A percentile compares a stretch with the other conserved stretches of the same genome.
Evolutionary conservation across 345 rosid genomes (phyloP).

Genomic region (Aurinia saxatilis): DNA sequence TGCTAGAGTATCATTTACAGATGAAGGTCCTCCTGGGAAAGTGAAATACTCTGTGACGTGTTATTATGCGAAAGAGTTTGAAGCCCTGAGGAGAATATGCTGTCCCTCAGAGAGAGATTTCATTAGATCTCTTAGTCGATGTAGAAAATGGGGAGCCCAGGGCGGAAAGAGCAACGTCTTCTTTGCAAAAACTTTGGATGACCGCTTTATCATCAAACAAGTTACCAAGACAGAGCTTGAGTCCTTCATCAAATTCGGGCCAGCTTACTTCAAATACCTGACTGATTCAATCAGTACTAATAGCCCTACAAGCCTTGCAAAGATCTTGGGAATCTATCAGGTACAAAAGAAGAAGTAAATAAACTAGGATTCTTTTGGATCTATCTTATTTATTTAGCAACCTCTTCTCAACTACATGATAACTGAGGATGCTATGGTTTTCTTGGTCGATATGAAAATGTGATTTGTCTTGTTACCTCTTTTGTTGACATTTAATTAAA

Average conservation of each 20-base stretch:
- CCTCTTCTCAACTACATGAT: background rate
- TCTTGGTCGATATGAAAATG: background rate
- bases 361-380: background rate
- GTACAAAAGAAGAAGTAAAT: slow-evolving; percentile 30
- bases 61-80: slow-evolving; percentile 79
- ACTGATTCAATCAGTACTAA: slow-evolving; percentile 64
- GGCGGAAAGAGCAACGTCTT: slow-evolving; percentile 99
- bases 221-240: slow-evolving; percentile 96
- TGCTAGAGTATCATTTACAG: slow-evolving; percentile 65
- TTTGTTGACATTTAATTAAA: background rate
- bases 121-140: slow-evolving; percentile 84
- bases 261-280: slow-evolving; percentile 74
- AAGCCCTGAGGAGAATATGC: slow-evolving; percentile 78
- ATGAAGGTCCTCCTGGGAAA: slow-evolving; percentile 67
- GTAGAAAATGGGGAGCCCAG: slow-evolving; percentile 99
- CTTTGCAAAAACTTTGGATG: slow-evolving; percentile 94
- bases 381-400: background rate
- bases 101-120: slow-evolving; percentile 86
- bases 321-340: slow-evolving; percentile 95
- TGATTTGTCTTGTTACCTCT: background rate
- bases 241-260: slow-evolving; percentile 87
- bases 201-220: slow-evolving; percentile 91
- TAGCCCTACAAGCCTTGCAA: slow-evolving; percentile 92
- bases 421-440: background rate
- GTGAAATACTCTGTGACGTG: slow-evolving; percentile 77